Base-by-base conservation (phyloP, 306 rosid genomes). In the Vigna reflexopilosa region DNA sequence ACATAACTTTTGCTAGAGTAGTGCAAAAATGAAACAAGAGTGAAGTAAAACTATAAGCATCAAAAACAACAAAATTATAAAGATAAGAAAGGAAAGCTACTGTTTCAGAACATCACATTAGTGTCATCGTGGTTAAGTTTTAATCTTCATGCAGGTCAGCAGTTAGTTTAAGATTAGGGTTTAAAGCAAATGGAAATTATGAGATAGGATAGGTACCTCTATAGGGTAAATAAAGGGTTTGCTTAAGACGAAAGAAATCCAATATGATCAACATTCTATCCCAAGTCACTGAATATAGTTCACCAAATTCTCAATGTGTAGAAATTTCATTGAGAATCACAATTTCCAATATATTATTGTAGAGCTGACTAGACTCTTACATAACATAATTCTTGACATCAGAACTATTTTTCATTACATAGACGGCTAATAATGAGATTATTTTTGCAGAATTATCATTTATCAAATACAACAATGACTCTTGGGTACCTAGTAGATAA, bases 1-100 rank as follows among this genome's bases (percentile, higher is more conserved):
- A 42, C 54, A 54, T 52, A 14, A 40, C 66, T 26, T 10, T 10
- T 16, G 19, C 34, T 24, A 57, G 66, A 47, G 45, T 55, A 63
- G 44, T 38, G 65, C 38, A 48, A 83, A 50, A 34, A 28, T 20
- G 63, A 78, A 7, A 12, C 77, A 73, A 72, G 54, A 62, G 13
- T 32, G 14, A 63, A 63, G 17, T 7, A 40, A 19, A 71, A 24
- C 9, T 17, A 32, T 12, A 62, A 17, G 66, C 28, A 64, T 34
- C 51, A 63, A 49, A 16, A 13, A 24, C 59, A n/a, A 24, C 9
- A 28, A 26, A 73, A 11, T 9, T 28, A 8, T 12, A 5, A 10
- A 16, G 15, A 65, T 30, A 17, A 63, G 55, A 72, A 80, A 38
- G 40, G 59, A 52, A 28, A 7, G 36, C 80, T 20, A 45, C 32